Evolutionary conservation across 805 yeast genomes (phyloP).

Genomic region (Ogataea trehalophila): DNA sequence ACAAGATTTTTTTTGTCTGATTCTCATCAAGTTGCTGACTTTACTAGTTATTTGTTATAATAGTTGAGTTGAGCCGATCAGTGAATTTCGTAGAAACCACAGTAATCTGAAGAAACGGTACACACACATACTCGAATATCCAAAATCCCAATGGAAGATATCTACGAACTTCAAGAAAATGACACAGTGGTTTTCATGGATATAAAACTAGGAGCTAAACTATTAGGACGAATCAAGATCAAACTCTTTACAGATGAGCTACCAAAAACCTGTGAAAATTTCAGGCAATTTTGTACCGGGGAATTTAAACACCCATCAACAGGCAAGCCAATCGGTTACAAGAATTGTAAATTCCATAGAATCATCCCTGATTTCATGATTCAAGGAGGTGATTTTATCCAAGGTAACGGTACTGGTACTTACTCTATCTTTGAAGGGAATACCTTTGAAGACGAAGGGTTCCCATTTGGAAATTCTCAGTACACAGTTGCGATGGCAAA

Average conservation of each 20-base stretch:
- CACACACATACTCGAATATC: too few species aligned
- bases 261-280: slow-evolving; percentile 46
- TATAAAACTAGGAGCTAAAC: slow-evolving; percentile 28
- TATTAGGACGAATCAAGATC: slow-evolving; percentile 41
- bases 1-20: too few species aligned
- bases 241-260: slow-evolving; percentile 35
- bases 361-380: slow-evolving; percentile 39
- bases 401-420: slow-evolving; percentile 42
- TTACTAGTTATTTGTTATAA: too few species aligned
- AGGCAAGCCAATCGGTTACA: slow-evolving; percentile 41
- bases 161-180: not conserved
- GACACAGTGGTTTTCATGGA: slow-evolving; percentile 21
- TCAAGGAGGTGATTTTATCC: slow-evolving; percentile 31
- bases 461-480: slow-evolving; percentile 6
- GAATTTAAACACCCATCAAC: slow-evolving; percentile 31
- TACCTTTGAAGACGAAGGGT: slow-evolving; percentile 42
- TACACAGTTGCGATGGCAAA: slow-evolving; percentile 35
- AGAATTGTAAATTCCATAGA: slow-evolving; percentile 34
- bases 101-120: too few species aligned
- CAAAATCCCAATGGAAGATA: not conserved
- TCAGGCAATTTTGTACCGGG: slow-evolving; percentile 50
- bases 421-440: slow-evolving; percentile 36
- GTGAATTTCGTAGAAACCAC: too few species aligned
- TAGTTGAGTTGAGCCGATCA: too few species aligned
- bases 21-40: too few species aligned